A percentile compares a stretch with the other conserved stretches of the same genome.
These are phyloP conservation scores for Rhodotorula sp. DNA, from an alignment of 1,284 basidiomycete species.

Conservation along the genomic window DNA sequence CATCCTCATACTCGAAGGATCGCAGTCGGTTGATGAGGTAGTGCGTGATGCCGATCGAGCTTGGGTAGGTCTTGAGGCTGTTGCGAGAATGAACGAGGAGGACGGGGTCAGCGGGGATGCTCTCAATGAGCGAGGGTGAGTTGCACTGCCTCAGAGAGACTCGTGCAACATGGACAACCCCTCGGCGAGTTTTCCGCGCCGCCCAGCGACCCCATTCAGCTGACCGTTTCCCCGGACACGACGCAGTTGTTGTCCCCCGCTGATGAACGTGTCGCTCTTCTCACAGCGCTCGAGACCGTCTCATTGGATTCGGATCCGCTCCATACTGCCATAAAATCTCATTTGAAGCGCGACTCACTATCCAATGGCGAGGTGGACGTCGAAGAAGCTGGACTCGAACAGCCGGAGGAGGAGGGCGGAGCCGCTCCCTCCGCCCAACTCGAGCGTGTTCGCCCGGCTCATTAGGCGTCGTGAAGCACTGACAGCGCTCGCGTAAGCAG, in stretches of 20 bases:
- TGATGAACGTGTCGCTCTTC: not conserved
- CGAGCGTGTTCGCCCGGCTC: slow-evolving; percentile 13
- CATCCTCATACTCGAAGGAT: slow-evolving; percentile 71
- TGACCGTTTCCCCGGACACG: not conserved
- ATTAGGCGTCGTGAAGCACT: not conserved
- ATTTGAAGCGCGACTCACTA: slow-evolving; percentile 37
- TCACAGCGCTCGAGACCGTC: no score
- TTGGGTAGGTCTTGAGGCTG: slow-evolving; percentile 72
- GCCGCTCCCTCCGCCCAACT: slow-evolving; percentile 21
- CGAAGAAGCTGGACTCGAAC: slow-evolving; percentile 45
- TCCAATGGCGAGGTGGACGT: slow-evolving; percentile 45
- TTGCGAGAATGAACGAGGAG: not conserved
- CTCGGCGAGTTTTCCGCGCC: not conserved
- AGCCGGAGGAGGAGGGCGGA: slow-evolving; percentile 38
- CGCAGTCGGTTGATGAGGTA: slow-evolving; percentile 82
- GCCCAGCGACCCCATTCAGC: not conserved
- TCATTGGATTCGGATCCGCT: no score
- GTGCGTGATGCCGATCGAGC: slow-evolving; percentile 94
- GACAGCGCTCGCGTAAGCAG: no score
- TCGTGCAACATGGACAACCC: no score
- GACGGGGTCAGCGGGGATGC: not conserved
- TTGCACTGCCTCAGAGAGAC: no score
- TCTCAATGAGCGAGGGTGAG: not conserved
- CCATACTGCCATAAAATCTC: no score
- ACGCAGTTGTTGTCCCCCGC: not conserved